Base-by-base conservation (phyloP, 192 early-diverging fungal genomes). In the Pecoramyces ruminantium region DNA sequence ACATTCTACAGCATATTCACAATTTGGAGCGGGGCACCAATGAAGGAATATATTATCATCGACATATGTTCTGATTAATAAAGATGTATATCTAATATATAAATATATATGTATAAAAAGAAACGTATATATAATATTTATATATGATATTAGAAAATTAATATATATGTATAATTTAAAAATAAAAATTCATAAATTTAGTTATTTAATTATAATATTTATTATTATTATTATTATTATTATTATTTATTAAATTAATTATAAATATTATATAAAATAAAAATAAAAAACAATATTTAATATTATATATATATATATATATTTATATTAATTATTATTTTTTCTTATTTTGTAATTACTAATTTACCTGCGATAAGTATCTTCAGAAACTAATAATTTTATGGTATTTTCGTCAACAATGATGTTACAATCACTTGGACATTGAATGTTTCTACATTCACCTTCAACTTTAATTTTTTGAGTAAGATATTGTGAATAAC, bases 21-120 rank as follows among this genome's bases (percentile, higher is more conserved):
- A 99, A 83, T 95, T 94, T 27, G 96, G 96, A 25, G 93, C 94
- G 29, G 97, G 96, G 81, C 98, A 99, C 97, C 97, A 99, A 58
- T 90, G 85, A 30, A 97, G 85, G 77, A 87, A 89, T 78, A 90
- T 87, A 77, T 90, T 89, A 84, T 98, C 97, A 81, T 95, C 95
- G 27, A 99, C 96, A 88, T 93, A 99, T 16, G 94, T 94, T 78
- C 96, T 91, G 30, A 96, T 90, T 78, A 96, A 89, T 78, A 96
- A 84, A 27, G 87, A 85, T 8, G 88, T 87, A 82, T 95, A 96
- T 81, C 94, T 96, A 85, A 38, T n/a, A 29, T 78, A 17, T 38
- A 12, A 2, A 38, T 13, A 80, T 29, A 8, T 77, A 12, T 25
- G 17, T 80, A 15, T 14, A 30, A n/a, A n/a, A n/a, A n/a, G n/a